Evolutionary conservation across 1,284 basidiomycete genomes (phyloP), one percentile per base, ranked within the genome.

Genomic region (Ganoderma boninense): DNA sequence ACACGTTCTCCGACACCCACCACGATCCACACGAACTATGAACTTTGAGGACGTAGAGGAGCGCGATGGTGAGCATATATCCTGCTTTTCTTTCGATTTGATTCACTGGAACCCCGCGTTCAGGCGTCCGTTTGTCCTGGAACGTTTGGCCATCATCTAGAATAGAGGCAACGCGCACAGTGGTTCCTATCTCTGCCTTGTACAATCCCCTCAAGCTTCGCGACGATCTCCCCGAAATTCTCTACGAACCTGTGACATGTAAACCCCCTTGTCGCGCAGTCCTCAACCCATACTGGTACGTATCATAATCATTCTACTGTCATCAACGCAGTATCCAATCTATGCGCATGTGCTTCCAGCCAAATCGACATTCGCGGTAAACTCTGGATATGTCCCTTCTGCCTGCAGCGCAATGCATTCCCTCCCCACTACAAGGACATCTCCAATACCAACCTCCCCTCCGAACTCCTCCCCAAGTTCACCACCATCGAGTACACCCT

Each of bases 351-450:
- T 18, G 6, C 49, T 23, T 56, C 13, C 76, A 98, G 97, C 83
- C 97, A 99, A 87, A 97, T 99, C 81, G 97, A 99, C 83, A 95
- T 99, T 71, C 92, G 98, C 76, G 97, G 95, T 75, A 99, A 99
- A 84, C 91, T 99, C 68, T 99, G 97, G 97, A 99, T 99, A 78
- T 99, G 97, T 80, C 97, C 97, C 3, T 99, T 99, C 86, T 99
- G 97, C 84, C 87, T 99, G 69, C 94, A 95, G 66, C 92, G 97
- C 72, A 99, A 99, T 82, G 92, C 97, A 2, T 99, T 99, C 85
- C 97, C 97, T 10, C 96, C 97, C 0, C 97, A 99, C 83, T 99
- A 99, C 89, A 98, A 98, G 85, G 97, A 99, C 82, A 98, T 99
- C 77, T 97, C 96, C 71, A 95, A 94, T 84, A 97, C 95, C 74